Evolutionary conservation across 345 rosid genomes (phyloP).

Genomic region (Eucalyptus polyanthemos): DNA sequence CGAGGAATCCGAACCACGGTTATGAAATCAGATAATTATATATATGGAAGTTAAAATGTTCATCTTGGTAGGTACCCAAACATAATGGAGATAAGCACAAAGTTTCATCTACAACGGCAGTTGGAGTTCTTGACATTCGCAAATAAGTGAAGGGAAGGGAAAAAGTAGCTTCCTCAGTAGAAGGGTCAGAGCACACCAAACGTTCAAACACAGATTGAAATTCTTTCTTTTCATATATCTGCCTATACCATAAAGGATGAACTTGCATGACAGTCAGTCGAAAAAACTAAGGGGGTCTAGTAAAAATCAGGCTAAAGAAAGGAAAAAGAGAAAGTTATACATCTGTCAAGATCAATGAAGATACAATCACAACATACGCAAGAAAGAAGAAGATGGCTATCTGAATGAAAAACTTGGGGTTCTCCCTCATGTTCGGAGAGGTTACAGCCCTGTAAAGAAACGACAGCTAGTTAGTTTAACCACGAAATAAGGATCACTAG

Average conservation of each 20-base stretch:
- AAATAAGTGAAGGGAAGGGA: not conserved
- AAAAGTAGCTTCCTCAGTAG: not conserved
- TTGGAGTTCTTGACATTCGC: not conserved
- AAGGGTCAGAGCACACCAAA: not conserved
- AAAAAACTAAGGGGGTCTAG: not conserved
- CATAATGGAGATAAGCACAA: not conserved
- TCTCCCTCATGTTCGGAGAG: constrained; percentile 98
- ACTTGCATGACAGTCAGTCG: not conserved
- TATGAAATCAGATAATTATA: not conserved
- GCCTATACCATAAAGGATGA: not conserved
- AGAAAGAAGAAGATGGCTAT: constrained; percentile 82
- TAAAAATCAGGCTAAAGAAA: not conserved
- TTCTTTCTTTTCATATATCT: not conserved
- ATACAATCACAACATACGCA: constrained; percentile 89
- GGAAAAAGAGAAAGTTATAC: constrained; percentile 14
- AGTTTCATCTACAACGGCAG: not conserved
- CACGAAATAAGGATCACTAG: not conserved
- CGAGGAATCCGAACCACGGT: not conserved
- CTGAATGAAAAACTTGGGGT: constrained; percentile 82
- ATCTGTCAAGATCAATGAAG: constrained; percentile 90
- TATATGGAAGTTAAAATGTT: not conserved
- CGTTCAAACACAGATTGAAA: not conserved
- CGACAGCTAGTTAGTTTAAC: not conserved
- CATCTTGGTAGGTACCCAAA: not conserved
- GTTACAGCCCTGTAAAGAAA: constrained; percentile 76